Evolutionary conservation across 1,284 basidiomycete genomes (phyloP).

Genomic region (Schizophyllum amplum): DNA sequence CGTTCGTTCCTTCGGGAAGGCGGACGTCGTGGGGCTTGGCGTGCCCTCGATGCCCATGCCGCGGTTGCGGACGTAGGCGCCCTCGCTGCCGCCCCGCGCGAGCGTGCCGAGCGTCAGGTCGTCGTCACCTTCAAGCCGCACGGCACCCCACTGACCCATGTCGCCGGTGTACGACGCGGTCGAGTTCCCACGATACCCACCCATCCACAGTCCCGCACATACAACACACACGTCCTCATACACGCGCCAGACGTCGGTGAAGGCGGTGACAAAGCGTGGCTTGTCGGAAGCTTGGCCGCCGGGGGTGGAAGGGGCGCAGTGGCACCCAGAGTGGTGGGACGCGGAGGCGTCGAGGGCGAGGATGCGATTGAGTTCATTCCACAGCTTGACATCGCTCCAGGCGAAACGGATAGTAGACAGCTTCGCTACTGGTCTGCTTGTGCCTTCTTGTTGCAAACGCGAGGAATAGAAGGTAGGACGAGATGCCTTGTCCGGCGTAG

Average conservation of each 20-base stretch:
- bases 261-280: conserved; percentile 35
- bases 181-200: conserved; percentile 49
- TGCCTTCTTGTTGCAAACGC: conserved; percentile 29
- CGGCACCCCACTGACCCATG: conserved; percentile 35
- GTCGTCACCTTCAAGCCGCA: conserved; percentile 57
- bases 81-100: too few species aligned
- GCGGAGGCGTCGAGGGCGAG: conserved; percentile 41
- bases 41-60: conserved; percentile 67
- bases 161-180: conserved; percentile 38
- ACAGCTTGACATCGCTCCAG: conserved; percentile 73
- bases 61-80: conserved; percentile 41
- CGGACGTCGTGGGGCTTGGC: conserved; percentile 18
- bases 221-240: conserved; percentile 78
- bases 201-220: conserved; percentile 71
- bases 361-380: conserved; percentile 66
- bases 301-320: conserved; percentile 23
- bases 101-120: conserved; percentile 32
- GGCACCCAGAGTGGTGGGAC: conserved; percentile 26
- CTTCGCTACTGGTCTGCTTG: conserved; percentile 25
- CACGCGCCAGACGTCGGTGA: conserved; percentile 69
- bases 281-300: conserved; percentile 15
- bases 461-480: conserved; percentile 50
- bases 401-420: conserved; percentile 61
- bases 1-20: conserved; percentile 16
- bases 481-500: conserved; percentile 46